Base-by-base conservation (phyloP, 2,329 filamentous ascomycete genomes). In the Hypoxylon rubiginosum region DNA sequence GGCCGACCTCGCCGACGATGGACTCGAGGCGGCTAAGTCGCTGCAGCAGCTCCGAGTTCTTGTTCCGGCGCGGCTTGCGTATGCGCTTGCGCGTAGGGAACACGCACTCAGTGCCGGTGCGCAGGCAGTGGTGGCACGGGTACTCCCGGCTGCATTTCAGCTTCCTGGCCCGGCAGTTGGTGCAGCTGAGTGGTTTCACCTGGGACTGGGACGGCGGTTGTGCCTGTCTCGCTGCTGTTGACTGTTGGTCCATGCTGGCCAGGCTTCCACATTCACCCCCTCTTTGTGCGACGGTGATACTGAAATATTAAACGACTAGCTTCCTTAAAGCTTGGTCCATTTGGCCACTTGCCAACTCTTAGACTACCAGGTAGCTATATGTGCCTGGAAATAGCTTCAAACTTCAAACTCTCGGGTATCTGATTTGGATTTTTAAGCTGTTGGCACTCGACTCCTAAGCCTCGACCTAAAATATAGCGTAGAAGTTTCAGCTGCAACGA, bases 151-250 rank as follows among this genome's bases (percentile, higher is more conserved):
- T 83, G 76, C 88, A 90, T 69, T 86, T 88, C 48, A 90, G 80
- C 73, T 90, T 90, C 66, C 87, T 84, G 66, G 86, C 84, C 64
- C 90, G 87, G 71, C 89, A 92, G n/a, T 83, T 82, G 4, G 87
- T 81, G 73, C 90, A 91, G 39, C 81, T 83, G 50, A 84, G 74
- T n/a, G 79, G 78, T 63, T 81, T 80, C 48, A 67, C 57, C 56
- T 69, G 69, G 6, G 58, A 51, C 50, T 28, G 43, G 4, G 19
- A 26, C 26, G 49, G n/a, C 10, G 55, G 58, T 26, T 21, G n/a
- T 36, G 4, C 30, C 36, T 41, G 52, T 30, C 26, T 63, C 7
- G 55, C 26, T 39, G 48, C 39, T 32, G 48, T 30, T 46, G 58
- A 24, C 19, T 45, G 50, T 26, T 30, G 45, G 24, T 68, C 41